Evolutionary conservation across 345 rosid genomes (phyloP).

Genomic region (Bruguiera gymnorhiza): DNA sequence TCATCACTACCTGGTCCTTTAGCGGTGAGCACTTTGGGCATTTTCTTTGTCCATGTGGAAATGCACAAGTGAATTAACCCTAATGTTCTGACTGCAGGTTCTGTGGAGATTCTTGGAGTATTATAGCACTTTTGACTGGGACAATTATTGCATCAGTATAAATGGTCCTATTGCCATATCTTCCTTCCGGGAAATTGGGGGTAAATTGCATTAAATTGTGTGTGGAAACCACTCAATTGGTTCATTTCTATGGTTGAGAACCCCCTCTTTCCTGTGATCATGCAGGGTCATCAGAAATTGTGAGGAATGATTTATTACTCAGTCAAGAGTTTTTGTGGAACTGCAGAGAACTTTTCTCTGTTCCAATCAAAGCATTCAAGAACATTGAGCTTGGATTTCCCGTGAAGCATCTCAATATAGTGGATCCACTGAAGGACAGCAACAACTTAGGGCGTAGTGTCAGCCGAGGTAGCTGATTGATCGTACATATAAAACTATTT

Average conservation of each 20-base stretch:
- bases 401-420: conserved; percentile 75
- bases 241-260: conserved; percentile 6
- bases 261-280: conserved; percentile 7
- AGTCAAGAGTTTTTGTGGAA: conserved; percentile 60
- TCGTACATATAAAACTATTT: conserved; percentile 8
- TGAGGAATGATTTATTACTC: conserved; percentile 57
- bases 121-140: conserved; percentile 97
- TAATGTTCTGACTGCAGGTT: conserved; percentile 45
- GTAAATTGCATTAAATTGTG: conserved; percentile 36
- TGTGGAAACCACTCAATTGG: not conserved
- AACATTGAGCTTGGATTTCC: conserved; percentile 50
- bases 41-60: conserved; percentile 7
- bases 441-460: conserved; percentile 98
- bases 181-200: conserved; percentile 62
- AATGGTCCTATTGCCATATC: conserved; percentile 69
- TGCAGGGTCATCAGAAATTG: conserved; percentile 51
- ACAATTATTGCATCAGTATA: conserved; percentile 76
- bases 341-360: conserved; percentile 51
- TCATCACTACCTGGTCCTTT: conserved; percentile 26
- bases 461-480: conserved; percentile 57
- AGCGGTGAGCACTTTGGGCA: conserved; percentile 21
- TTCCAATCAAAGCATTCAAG: conserved; percentile 61
- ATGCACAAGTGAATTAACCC: not conserved
- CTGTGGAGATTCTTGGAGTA: conserved; percentile 80
- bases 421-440: conserved; percentile 75